A percentile compares a stretch with the other conserved stretches of the same genome.
Conservation (phyloP, 495 filamentous ascomycete genomes). For the Cercophora newfieldiana region DNA sequence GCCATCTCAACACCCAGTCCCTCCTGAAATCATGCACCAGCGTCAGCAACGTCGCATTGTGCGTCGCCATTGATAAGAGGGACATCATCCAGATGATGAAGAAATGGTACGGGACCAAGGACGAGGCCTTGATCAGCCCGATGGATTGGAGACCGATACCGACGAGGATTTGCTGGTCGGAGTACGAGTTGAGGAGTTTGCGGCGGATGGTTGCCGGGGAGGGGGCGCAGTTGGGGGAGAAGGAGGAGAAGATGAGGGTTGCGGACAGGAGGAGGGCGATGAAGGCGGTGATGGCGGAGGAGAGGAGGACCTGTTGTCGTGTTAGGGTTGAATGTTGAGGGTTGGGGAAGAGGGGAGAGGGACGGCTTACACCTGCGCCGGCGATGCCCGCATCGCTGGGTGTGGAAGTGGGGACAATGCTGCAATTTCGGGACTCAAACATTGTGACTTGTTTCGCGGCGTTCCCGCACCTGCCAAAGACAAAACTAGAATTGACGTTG, state of each 20-base stretch:
- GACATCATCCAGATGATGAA: slow-evolving; percentile 64
- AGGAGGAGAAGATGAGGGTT: slow-evolving; percentile 50
- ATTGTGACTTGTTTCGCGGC: slow-evolving; percentile 15
- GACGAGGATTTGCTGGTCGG: slow-evolving; percentile 61
- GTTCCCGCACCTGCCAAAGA: background rate
- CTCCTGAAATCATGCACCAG: slow-evolving; percentile 60
- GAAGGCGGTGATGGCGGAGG: slow-evolving; percentile 57
- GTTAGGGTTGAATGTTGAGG: slow-evolving; percentile 21
- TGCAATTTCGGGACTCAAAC: slow-evolving; percentile 43
- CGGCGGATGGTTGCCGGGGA: slow-evolving; percentile 48
- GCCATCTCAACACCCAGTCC: slow-evolving; percentile 62
- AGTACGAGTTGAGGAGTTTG: slow-evolving; percentile 58
- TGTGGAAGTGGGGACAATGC: slow-evolving; percentile 41
- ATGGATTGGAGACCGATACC: slow-evolving; percentile 60
- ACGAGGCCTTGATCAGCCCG: slow-evolving; percentile 49
- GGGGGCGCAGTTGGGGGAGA: slow-evolving; percentile 24
- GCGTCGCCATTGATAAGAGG: slow-evolving; percentile 57
- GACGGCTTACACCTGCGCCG: slow-evolving; percentile 53
- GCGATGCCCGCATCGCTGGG: slow-evolving; percentile 58
- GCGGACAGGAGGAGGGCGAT: slow-evolving; percentile 47
- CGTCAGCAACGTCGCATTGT: slow-evolving; percentile 56
- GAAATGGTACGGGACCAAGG: slow-evolving; percentile 61
- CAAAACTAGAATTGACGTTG: background rate
- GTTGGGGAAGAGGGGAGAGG: background rate
- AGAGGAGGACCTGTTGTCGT: slow-evolving; percentile 49